These are phyloP conservation scores for Kalanchoe fedtschenkoi DNA, from an alignment of 164 flowering plant genomes.

Conservation along the genomic window DNA sequence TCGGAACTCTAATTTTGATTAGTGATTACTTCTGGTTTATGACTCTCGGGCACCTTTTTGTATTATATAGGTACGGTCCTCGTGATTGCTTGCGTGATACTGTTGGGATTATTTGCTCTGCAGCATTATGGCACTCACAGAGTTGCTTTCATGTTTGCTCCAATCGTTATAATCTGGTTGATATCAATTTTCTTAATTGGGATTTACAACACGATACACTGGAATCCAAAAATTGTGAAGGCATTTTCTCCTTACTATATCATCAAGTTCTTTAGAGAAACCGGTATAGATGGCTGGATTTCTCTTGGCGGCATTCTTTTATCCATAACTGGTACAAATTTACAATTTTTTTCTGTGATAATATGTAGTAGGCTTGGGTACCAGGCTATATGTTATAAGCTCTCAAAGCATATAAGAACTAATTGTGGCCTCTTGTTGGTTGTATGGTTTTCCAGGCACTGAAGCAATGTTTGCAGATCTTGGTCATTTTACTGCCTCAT, in stretches of 20 bases:
- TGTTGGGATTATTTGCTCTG: slow-evolving; percentile 56
- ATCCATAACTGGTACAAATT: slow-evolving; percentile 49
- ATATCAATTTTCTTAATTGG: slow-evolving; percentile 53
- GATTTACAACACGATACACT: slow-evolving; percentile 47
- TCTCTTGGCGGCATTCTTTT: slow-evolving; percentile 73
- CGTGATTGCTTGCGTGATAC: slow-evolving; percentile 38
- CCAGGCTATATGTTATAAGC: not conserved
- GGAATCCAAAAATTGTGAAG: slow-evolving; percentile 47
- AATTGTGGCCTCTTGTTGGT: not conserved
- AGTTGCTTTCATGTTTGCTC: slow-evolving; percentile 70
- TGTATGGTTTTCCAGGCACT: slow-evolving; percentile 30
- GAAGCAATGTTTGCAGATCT: slow-evolving; percentile 82
- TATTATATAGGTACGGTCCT: slow-evolving; percentile 37
- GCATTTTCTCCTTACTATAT: slow-evolving; percentile 70
- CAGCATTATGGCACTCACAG: slow-evolving; percentile 61
- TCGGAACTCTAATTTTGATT: not conserved
- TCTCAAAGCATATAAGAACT: not conserved
- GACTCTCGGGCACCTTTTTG: not conserved
- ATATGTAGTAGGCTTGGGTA: not conserved
- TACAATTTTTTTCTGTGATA: not conserved
- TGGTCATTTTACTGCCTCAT: slow-evolving; percentile 57
- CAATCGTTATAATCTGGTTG: slow-evolving; percentile 59
- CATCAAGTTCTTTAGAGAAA: slow-evolving; percentile 39
- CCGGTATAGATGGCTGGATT: slow-evolving; percentile 59
- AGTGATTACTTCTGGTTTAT: not conserved